These are phyloP conservation scores for Lactarius trivialis DNA, from an alignment of 768 basidiomycete species.

Conservation along the genomic window DNA sequence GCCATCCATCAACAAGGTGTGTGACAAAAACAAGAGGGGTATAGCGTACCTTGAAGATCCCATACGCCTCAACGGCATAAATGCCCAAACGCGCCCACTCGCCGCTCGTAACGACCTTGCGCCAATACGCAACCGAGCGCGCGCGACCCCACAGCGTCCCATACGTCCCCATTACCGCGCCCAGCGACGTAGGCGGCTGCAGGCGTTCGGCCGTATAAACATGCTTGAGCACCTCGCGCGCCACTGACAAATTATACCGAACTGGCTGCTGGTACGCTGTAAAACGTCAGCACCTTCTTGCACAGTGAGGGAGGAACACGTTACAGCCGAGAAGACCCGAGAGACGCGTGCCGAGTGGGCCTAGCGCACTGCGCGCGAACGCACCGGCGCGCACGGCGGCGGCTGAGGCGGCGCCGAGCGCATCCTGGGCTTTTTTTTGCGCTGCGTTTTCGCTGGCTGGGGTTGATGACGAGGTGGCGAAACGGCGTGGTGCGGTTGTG, in stretches of 20 bases:
- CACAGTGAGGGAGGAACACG: constrained; percentile 23
- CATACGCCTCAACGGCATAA: constrained; percentile 82
- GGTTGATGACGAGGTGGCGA: constrained; percentile 3
- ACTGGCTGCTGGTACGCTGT: constrained; percentile 72
- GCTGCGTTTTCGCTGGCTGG: constrained; percentile 38
- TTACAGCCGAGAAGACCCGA: constrained; percentile 54
- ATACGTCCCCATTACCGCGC: constrained; percentile 53
- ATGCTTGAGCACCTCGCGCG: constrained; percentile 59
- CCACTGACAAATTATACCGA: constrained; percentile 70
- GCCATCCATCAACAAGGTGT: neutral
- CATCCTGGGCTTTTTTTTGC: constrained; percentile 68
- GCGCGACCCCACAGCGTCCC: constrained; percentile 58
- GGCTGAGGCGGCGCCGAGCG: constrained; percentile 52
- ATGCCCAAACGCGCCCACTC: constrained; percentile 62
- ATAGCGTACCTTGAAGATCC: constrained; percentile 70
- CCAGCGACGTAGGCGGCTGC: constrained; percentile 56
- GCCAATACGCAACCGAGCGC: constrained; percentile 52
- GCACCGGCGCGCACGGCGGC: constrained; percentile 48
- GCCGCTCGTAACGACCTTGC: constrained; percentile 51
- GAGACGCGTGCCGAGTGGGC: constrained; percentile 46
- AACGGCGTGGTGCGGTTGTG: constrained; percentile 8
- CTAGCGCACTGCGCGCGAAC: constrained; percentile 41
- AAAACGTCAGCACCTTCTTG: neutral
- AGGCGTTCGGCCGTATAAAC: constrained; percentile 49
- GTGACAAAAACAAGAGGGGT: neutral